A percentile compares a stretch with the other conserved stretches of the same genome.
Evolutionary conservation across 202 grass and related monocot genomes (phyloP).

Genomic region (Alloteropsis angusta): DNA sequence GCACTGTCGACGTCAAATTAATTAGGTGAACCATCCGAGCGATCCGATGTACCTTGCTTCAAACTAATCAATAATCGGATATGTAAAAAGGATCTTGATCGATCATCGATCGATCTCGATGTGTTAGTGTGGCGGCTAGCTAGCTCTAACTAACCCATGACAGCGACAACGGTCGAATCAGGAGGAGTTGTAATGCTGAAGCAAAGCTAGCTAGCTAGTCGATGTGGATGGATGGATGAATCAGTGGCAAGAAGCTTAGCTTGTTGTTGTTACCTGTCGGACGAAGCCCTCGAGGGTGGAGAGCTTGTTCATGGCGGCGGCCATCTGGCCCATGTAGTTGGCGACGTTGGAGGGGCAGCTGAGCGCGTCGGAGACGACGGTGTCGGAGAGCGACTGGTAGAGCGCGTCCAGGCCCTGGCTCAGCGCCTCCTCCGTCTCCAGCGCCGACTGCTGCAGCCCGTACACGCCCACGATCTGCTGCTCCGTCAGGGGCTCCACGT

Average conservation of each 20-base stretch:
- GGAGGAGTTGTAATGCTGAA: neutral
- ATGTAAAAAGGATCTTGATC: too few relatives aligned
- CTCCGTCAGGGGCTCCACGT: conserved; percentile 80
- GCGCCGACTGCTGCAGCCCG: conserved; percentile 77
- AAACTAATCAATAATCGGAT: neutral
- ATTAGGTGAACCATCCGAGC: conserved; percentile 41
- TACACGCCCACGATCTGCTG: conserved; percentile 82
- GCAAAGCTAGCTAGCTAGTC: too few relatives aligned
- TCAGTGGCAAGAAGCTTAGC: neutral
- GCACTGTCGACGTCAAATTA: conserved; percentile 19
- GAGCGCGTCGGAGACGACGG: conserved; percentile 67
- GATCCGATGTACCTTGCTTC: conserved; percentile 17
- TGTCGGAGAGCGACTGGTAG: conserved; percentile 73
- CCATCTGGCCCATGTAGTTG: conserved; percentile 95
- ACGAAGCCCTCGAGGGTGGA: conserved; percentile 78
- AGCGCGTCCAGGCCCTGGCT: conserved; percentile 85
- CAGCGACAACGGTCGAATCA: neutral
- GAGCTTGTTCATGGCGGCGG: conserved; percentile 76
- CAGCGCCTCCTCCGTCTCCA: conserved; percentile 86
- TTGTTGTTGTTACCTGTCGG: conserved; percentile 65
- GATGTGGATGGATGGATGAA: neutral
- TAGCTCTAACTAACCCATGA: conserved; percentile 37
- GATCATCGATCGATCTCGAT: neutral
- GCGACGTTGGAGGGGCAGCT: conserved; percentile 69
- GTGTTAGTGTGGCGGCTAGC: too few relatives aligned